Base-by-base conservation (phyloP, 306 rosid species). In the Erythrophleum fordii region DNA sequence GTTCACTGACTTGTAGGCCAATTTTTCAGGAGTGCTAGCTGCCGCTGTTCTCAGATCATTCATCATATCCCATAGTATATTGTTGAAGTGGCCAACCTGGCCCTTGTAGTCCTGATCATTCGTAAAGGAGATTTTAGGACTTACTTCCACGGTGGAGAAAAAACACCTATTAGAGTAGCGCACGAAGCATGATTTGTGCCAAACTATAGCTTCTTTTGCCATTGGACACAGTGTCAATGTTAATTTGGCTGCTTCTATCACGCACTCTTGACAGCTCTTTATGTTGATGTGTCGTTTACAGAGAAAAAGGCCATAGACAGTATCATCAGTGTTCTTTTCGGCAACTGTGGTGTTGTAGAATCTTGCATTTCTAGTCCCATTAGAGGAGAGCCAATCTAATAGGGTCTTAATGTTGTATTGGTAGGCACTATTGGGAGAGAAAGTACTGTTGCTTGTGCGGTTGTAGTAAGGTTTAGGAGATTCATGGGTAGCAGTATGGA, bases 11-110 rank as follows among this genome's bases (percentile, higher is more conserved):
- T 28, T 75, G 35, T 18, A 11, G 25, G 72, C 72, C 23, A 5
- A 11, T 75, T 23, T 81, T 44, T 35, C 22, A 6, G 85, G 58
- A 75, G 62, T 66, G 56, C 25, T 18, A 20, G 81, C 58, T 6
- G 72, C 81, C 53, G 1, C 39, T 11, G 3, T 46, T 75, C 81
- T 68, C 81, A 81, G 26, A 46, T 75, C 56, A 17, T 46, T 69
- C 85, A 81, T 61, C 81, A 75, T 68, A 68, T 81, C 76, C 85
- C 81, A 75, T 7, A 81, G 55, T 18, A 68, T 68, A 75, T 39
- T 58, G 72, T 58, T 75, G 72, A 55, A 81, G 35, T 8, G 81
- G 28, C 46, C 72, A 46, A 75, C 77, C 14, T 75, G n/a, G 3
- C 81, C 85, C 62, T 20, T 52, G 42, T 75, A 81, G 44, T 75